These are phyloP conservation scores for Arthrobotrys conoides DNA, from an alignment of 2,329 filamentous ascomycete species.

Conservation along the genomic window DNA sequence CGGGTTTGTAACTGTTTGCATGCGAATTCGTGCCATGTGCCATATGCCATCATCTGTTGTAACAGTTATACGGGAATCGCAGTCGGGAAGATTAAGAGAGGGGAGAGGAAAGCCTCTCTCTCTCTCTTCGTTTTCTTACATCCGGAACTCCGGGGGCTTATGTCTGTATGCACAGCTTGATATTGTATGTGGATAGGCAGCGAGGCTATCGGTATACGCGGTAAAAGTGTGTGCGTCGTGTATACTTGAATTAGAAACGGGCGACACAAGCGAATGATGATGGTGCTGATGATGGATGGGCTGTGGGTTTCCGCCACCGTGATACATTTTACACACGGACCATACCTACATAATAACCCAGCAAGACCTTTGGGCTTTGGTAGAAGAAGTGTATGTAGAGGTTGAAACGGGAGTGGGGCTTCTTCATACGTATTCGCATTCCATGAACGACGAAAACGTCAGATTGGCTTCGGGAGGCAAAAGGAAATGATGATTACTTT, in stretches of 20 bases:
- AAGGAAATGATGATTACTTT: background rate
- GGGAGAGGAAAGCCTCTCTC: background rate
- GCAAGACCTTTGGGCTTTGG: background rate
- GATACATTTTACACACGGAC: background rate
- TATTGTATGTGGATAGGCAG: background rate
- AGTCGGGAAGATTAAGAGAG: background rate
- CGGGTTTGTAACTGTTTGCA: background rate
- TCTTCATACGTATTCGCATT: background rate
- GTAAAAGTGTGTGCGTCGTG: background rate
- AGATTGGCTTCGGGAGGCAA: background rate
- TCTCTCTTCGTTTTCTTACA: background rate
- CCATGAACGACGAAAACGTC: background rate
- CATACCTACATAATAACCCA: background rate
- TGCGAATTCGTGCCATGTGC: constrained; percentile 9
- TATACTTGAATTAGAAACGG: constrained; percentile 23
- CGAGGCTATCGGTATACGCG: constrained; percentile 15
- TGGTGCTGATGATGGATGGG: background rate
- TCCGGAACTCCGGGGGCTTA: constrained; percentile 14
- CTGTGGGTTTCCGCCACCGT: constrained; percentile 23
- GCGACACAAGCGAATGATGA: constrained; percentile 17
- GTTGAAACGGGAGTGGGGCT: background rate
- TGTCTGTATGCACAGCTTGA: background rate
- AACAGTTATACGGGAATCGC: constrained; percentile 9
- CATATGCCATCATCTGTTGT: background rate
- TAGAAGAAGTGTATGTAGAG: background rate